Conservation (phyloP, 2,329 filamentous ascomycete genomes). For the Venturia nashicola region DNA sequence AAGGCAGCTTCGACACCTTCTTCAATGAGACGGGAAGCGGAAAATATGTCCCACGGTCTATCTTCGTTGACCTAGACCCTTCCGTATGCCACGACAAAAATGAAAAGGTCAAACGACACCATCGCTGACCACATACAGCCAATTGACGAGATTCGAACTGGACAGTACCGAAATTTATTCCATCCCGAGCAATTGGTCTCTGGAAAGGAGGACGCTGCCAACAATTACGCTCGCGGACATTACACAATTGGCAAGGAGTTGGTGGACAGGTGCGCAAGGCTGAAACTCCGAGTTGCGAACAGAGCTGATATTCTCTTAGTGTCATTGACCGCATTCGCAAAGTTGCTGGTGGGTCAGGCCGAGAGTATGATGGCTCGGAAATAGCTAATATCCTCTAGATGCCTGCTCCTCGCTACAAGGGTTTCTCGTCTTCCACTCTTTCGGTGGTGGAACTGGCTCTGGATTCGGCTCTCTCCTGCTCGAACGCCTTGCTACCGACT, state of each 20-base stretch:
- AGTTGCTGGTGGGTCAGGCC: slow-evolving; percentile 33
- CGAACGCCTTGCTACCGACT: slow-evolving; percentile 61
- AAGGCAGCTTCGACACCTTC: slow-evolving; percentile 59
- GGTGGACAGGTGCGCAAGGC: slow-evolving; percentile 48
- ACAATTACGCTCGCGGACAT: slow-evolving; percentile 67
- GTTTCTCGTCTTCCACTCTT: slow-evolving; percentile 65
- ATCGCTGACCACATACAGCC: slow-evolving; percentile 27
- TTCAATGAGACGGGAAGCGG: slow-evolving; percentile 60
- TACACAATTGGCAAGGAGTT: slow-evolving; percentile 69
- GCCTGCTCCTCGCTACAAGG: slow-evolving; percentile 63
- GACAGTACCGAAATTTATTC: slow-evolving; percentile 55
- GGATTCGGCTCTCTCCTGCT: slow-evolving; percentile 60
- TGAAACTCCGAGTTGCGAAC: neutral
- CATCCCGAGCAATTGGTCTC: slow-evolving; percentile 61
- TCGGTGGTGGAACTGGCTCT: slow-evolving; percentile 60
- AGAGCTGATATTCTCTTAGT: slow-evolving; percentile 26
- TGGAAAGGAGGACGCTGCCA: slow-evolving; percentile 66
- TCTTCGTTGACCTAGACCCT: slow-evolving; percentile 62
- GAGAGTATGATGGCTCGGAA: no score
- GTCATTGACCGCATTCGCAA: neutral
- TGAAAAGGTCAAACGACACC: neutral
- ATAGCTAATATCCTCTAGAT: slow-evolving; percentile 33
- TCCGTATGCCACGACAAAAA: slow-evolving; percentile 35
- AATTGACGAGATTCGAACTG: slow-evolving; percentile 62
- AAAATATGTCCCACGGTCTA: slow-evolving; percentile 60